Evolutionary conservation across 108 stramenopile genomes (phyloP), one percentile per base, ranked within the genome.

Genomic region (Epipyxis sp.): DNA sequence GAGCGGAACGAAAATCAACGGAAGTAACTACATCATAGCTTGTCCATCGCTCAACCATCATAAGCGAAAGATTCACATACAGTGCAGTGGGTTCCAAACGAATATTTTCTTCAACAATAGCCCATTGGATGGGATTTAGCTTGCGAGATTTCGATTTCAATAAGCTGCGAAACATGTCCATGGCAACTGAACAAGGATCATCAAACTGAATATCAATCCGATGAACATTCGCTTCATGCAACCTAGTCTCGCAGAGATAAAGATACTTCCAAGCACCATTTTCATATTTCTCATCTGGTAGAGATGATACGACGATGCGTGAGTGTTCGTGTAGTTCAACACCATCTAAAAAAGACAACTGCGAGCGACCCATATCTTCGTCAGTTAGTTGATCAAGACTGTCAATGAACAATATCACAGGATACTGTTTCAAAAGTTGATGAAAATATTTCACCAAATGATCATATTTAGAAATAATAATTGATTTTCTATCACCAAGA

Each of bases 11-110:
- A 16, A 57, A 20, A 25, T 20, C 16, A 16, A 57, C 16, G 54
- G 54, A 57, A 20, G 54, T 57, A 20, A 25, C 54, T 25, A 25
- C 25, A 16, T 16, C 20, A 25, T 20, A 57, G 25, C 54, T 57
- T 25, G 54, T 20, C 54, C 54, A 57, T 25, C 20, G 25, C 16
- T 16, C 16, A 57, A 57, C 25, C 25, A 57, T 25, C 20, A 16
- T 16, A 57, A 16, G 25, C 54, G 54, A 16, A 16, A 57, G 25
- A 16, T 57, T 16, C 25, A 57, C 16, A 57, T 57, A 57, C 54
- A 57, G 25, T 57, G 54, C 54, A 57, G 54, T 57, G 20, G 54
- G 54, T 57, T 57, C 54, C 54, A n/a, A n/a, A n/a, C n/a, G n/a
- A n/a, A n/a, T n/a, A n/a, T n/a, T n/a, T n/a, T n/a, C n/a, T n/a